Conservation (phyloP, 805 yeast genomes). For the Babjeviella inositovora region DNA sequence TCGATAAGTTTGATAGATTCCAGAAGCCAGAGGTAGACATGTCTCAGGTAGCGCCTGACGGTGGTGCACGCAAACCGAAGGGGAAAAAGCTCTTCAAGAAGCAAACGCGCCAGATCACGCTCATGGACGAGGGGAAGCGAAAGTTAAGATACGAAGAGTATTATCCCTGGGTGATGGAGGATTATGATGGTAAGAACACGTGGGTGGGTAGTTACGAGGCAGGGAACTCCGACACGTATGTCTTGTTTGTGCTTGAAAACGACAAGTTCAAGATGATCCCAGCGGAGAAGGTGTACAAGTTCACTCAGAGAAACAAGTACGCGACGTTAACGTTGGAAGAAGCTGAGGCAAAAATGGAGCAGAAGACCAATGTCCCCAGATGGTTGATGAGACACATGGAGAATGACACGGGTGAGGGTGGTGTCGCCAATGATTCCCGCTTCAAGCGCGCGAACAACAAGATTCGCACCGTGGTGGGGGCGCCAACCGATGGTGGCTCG, state of each 20-base stretch:
- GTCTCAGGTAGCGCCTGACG: conserved; percentile 83
- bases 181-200: conserved; percentile 84
- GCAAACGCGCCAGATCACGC: conserved; percentile 72
- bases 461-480: conserved; percentile 25
- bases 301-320: conserved; percentile 85
- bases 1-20: conserved; percentile 7
- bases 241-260: conserved; percentile 68
- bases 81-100: conserved; percentile 46
- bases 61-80: conserved; percentile 62
- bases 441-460: conserved; percentile 15
- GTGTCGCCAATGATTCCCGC: conserved; percentile 32
- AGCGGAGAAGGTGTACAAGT: conserved; percentile 83
- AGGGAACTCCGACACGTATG: conserved; percentile 70
- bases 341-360: conserved; percentile 90
- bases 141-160: conserved; percentile 87
- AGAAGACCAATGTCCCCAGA: conserved; percentile 59
- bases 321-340: conserved; percentile 91
- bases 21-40: conserved; percentile 22
- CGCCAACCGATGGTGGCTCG: conserved; percentile 8
- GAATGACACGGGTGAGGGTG: conserved; percentile 38
- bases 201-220: conserved; percentile 93
- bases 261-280: conserved; percentile 91
- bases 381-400: conserved; percentile 92
- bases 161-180: conserved; percentile 97
- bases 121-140: conserved; percentile 70